Evolutionary conservation across 805 yeast genomes (phyloP).

Genomic region (Maudiozyma barnettii): DNA sequence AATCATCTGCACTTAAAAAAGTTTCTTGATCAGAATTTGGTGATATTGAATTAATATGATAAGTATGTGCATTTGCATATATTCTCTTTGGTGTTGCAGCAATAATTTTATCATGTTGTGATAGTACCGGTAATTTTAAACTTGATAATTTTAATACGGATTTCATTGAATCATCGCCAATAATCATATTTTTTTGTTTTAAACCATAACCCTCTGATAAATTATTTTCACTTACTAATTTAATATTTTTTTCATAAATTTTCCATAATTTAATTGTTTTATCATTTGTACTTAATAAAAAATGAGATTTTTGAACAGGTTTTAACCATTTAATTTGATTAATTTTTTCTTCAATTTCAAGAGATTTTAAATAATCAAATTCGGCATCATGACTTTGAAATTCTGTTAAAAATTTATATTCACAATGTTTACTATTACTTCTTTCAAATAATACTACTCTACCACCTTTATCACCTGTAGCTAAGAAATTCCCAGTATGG

Average conservation of each 20-base stretch:
- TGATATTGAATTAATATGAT: conserved; percentile 92
- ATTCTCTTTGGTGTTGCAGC: conserved; percentile 90
- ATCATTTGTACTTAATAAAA: conserved; percentile 85
- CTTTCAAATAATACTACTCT: conserved; percentile 93
- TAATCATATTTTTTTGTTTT: conserved; percentile 6
- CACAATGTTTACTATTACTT: conserved; percentile 68
- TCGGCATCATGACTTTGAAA: conserved; percentile 98
- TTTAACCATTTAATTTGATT: conserved; percentile 95
- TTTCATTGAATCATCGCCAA: conserved; percentile 14
- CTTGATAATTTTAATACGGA: conserved; percentile 31
- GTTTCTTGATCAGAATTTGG: conserved; percentile 95
- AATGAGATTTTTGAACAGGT: conserved; percentile 78
- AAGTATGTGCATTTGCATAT: conserved; percentile 94
- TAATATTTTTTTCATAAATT: conserved; percentile 81
- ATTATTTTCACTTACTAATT: conserved; percentile 87
- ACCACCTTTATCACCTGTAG: conserved; percentile 98
- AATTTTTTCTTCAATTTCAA: conserved; percentile 96
- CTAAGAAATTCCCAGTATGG: conserved; percentile 86
- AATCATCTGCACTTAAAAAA: conserved; percentile 83
- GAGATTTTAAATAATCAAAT: conserved; percentile 88
- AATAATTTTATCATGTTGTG: conserved; percentile 89
- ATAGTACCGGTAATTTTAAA: conserved; percentile 75
- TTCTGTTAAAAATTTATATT: conserved; percentile 91
- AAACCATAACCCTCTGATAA: conserved; percentile 37
- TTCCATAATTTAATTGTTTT: conserved; percentile 99